phyloP scores from a whole-genome alignment of 257 asterid species.

The Nicotiana otophora region DNA sequence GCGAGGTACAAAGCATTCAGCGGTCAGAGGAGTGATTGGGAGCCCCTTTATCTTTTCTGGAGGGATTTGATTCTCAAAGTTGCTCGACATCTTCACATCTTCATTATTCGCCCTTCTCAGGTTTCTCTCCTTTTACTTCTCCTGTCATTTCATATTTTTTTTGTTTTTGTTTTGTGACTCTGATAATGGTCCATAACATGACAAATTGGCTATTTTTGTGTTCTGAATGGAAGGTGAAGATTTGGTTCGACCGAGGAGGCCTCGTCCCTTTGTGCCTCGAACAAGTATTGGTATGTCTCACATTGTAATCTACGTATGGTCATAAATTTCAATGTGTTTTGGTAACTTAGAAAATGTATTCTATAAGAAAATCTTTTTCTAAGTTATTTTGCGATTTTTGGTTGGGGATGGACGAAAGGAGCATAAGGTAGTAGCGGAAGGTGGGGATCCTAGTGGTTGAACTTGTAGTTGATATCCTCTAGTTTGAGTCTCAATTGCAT shows the following conservation, averaged over 20 bases:
- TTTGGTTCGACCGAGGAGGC: constrained; percentile 58
- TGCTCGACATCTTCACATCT: constrained; percentile 51
- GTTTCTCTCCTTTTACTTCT: constrained; percentile 8
- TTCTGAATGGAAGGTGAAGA: not conserved
- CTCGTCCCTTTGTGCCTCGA: constrained; percentile 70
- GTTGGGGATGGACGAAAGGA: not conserved
- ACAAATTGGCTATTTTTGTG: not conserved
- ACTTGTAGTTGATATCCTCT: not conserved
- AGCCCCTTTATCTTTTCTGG: constrained; percentile 68
- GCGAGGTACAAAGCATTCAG: constrained; percentile 70
- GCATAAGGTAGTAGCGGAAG: not conserved
- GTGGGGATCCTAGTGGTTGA: not conserved
- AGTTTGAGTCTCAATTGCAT: not conserved
- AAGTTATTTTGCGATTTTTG: not conserved
- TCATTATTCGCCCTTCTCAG: constrained; percentile 54
- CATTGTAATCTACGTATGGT: not conserved
- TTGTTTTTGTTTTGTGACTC: not conserved
- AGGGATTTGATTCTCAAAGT: constrained; percentile 60
- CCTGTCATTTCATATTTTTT: not conserved
- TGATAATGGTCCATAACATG: not conserved
- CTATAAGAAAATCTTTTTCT: not conserved
- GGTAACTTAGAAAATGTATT: not conserved
- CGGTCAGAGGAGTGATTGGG: constrained; percentile 90
- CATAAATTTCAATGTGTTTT: not conserved
- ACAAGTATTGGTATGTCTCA: constrained; percentile 37